Conservation (phyloP, 257 asterid genomes). For the Nyctanthes arbortristis region DNA sequence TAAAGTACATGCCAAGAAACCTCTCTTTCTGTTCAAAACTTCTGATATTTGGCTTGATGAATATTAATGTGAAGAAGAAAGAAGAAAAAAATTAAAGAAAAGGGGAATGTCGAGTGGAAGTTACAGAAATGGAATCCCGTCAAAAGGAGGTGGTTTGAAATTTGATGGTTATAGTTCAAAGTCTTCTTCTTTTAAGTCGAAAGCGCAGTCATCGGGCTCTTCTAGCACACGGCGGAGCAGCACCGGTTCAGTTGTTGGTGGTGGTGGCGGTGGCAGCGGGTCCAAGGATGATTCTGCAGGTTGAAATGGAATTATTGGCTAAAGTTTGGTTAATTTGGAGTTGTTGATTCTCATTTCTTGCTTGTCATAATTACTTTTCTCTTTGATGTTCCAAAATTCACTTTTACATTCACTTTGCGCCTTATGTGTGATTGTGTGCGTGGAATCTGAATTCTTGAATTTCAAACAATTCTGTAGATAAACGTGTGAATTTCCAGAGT, state of each 20-base stretch:
- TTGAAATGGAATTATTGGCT: conserved; percentile 26
- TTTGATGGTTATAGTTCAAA: conserved; percentile 46
- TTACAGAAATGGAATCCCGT: conserved; percentile 50
- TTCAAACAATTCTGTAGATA: too few relatives aligned
- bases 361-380: not conserved
- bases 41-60: conserved; percentile 6
- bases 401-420: too few relatives aligned
- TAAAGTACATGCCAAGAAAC: conserved; percentile 18
- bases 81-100: not conserved
- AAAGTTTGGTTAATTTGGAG: conserved; percentile 15
- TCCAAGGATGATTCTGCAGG: conserved; percentile 48
- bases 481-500: not conserved
- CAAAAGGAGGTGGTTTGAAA: conserved; percentile 42
- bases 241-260: conserved; percentile 38
- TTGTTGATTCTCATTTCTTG: not conserved
- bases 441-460: too few relatives aligned
- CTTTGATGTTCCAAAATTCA: not conserved
- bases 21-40: conserved; percentile 28
- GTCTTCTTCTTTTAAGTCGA: conserved; percentile 50
- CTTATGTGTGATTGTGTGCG: too few relatives aligned
- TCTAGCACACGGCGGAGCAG: conserved; percentile 50
- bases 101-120: conserved; percentile 44
- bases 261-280: too few relatives aligned
- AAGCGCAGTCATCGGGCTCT: conserved; percentile 29
- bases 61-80: conserved; percentile 22